Evolutionary conservation across 108 stramenopile species (phyloP).

Genomic region (Pelagomonas calceolata): DNA sequence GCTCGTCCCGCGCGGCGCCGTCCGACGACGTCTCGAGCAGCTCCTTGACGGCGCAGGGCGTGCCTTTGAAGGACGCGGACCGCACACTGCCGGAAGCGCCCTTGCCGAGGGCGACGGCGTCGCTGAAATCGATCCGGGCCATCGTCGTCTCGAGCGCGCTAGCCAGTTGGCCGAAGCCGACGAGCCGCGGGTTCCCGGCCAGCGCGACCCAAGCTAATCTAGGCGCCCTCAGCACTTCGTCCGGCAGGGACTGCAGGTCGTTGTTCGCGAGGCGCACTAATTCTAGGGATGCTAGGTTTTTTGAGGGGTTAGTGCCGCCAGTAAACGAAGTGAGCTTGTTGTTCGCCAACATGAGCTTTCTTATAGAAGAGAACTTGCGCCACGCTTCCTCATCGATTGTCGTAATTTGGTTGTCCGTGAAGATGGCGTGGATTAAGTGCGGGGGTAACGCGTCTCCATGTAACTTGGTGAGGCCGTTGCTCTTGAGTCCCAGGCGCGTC

Average conservation of each 20-base stretch:
- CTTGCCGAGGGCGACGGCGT: neutral
- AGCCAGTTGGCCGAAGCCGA: neutral
- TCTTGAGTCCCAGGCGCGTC: neutral
- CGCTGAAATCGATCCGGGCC: neutral
- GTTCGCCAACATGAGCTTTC: neutral
- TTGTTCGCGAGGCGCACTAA: neutral
- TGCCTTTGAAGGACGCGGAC: neutral
- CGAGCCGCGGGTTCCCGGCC: neutral
- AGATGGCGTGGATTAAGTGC: neutral
- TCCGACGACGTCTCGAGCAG: neutral
- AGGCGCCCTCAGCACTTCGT: neutral
- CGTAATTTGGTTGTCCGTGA: neutral
- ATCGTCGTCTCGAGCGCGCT: neutral
- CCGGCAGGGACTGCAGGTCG: neutral
- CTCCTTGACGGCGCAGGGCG: neutral
- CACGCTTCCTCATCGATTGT: neutral
- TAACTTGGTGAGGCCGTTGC: neutral
- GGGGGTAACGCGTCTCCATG: neutral
- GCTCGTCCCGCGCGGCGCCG: neutral
- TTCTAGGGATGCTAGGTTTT: neutral
- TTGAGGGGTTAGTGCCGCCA: neutral
- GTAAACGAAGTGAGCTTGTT: neutral
- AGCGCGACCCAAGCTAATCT: neutral
- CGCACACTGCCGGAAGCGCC: neutral
- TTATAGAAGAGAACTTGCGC: neutral